Conservation (phyloP, 768 basidiomycete species). For the Suillus decipiens region DNA sequence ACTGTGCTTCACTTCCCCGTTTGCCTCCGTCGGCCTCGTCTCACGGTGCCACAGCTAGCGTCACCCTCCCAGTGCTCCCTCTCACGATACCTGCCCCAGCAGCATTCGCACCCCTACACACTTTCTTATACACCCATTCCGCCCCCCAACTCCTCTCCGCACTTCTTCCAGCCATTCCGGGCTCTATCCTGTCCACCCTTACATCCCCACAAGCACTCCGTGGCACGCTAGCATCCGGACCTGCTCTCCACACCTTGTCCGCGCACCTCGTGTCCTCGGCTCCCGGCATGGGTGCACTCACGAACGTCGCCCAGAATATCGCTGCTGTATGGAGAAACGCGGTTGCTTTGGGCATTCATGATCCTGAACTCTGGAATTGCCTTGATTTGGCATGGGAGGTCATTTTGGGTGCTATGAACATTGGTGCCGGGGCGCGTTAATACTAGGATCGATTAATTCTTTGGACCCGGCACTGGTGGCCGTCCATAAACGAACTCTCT, state of each 20-base stretch:
- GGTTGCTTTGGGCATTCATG: constrained; percentile 66
- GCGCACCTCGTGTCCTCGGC: constrained; percentile 51
- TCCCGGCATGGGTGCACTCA: constrained; percentile 44
- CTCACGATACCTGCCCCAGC: constrained; percentile 63
- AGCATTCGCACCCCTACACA: constrained; percentile 58
- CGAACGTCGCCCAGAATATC: constrained; percentile 49
- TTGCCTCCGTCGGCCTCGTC: constrained; percentile 44
- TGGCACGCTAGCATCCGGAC: constrained; percentile 49
- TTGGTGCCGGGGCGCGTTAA: constrained; percentile 44
- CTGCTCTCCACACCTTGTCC: constrained; percentile 56
- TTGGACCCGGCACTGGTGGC: constrained; percentile 12
- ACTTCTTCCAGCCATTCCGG: constrained; percentile 42
- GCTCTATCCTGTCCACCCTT: constrained; percentile 30
- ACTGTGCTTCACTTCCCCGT: constrained; percentile 65
- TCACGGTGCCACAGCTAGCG: constrained; percentile 34
- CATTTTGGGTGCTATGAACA: constrained; percentile 58
- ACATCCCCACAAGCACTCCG: constrained; percentile 33
- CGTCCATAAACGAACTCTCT: not conserved
- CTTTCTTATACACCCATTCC: constrained; percentile 69
- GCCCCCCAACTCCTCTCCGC: constrained; percentile 49
- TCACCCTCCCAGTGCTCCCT: constrained; percentile 61
- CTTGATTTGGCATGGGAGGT: constrained; percentile 72
- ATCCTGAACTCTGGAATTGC: constrained; percentile 64
- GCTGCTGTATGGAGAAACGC: constrained; percentile 75
- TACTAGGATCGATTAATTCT: not conserved